These are phyloP conservation scores for Fusarium phyllophilum DNA, from an alignment of 2,329 filamentous ascomycete species.

Conservation along the genomic window DNA sequence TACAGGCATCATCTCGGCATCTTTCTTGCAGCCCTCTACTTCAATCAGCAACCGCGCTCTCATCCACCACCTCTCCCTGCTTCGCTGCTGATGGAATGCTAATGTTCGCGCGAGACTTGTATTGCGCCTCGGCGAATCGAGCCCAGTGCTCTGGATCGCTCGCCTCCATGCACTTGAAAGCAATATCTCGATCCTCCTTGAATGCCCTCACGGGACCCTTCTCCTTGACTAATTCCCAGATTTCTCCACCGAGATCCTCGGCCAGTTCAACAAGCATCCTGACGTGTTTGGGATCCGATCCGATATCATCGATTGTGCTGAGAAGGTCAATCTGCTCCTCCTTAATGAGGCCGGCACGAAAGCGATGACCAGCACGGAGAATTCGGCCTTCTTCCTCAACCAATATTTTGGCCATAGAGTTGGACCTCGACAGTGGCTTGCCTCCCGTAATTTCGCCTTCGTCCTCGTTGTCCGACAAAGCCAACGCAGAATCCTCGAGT, in stretches of 20 bases:
- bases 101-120: conserved; percentile 67
- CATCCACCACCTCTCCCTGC: conserved; percentile 46
- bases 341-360: conserved; percentile 64
- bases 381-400: conserved; percentile 67
- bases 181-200: conserved; percentile 64
- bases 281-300: conserved; percentile 60
- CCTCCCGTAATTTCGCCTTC: conserved; percentile 57
- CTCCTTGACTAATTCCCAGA: conserved; percentile 63
- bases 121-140: conserved; percentile 69
- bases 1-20: background rate
- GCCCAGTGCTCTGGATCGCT: conserved; percentile 75
- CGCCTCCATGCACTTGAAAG: conserved; percentile 62
- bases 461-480: conserved; percentile 60
- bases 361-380: conserved; percentile 65
- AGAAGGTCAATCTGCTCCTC: conserved; percentile 63
- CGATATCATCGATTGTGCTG: conserved; percentile 60
- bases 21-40: background rate
- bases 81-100: conserved; percentile 45
- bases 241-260: conserved; percentile 69
- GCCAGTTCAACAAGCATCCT: conserved; percentile 70
- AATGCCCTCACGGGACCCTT: conserved; percentile 71
- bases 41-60: conserved; percentile 57
- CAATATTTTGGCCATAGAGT: conserved; percentile 64
- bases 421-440: conserved; percentile 59
- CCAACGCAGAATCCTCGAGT: conserved; percentile 49